Conservation (phyloP, 2,329 filamentous ascomycete species). For the Clonostachys rhizophaga region DNA sequence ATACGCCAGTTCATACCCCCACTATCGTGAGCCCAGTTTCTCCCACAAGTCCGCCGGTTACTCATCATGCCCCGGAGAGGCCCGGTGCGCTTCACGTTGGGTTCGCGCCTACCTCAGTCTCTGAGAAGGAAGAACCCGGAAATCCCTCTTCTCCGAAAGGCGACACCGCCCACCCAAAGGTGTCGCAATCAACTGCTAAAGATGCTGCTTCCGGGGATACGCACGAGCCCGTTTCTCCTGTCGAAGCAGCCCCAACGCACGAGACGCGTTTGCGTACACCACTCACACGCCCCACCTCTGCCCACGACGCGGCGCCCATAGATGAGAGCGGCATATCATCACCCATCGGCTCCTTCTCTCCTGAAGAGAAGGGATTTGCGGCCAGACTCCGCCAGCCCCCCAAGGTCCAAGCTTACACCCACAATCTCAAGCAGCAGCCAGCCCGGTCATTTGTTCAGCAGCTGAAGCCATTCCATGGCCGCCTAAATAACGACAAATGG, state of each 20-base stretch:
- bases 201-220: no score
- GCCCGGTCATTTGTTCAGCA: conserved; percentile 69
- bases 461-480: conserved; percentile 72
- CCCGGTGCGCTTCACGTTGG: conserved; percentile 22
- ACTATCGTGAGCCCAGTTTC: not conserved
- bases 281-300: not conserved
- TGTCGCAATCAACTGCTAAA: no score
- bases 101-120: conserved; percentile 13
- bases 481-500: conserved; percentile 76
- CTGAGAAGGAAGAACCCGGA: not conserved
- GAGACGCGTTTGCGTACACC: not conserved
- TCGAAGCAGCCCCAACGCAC: not conserved
- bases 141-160: not conserved
- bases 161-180: not conserved
- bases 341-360: conserved; percentile 13
- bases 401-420: conserved; percentile 57
- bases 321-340: conserved; percentile 1
- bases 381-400: conserved; percentile 24
- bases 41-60: conserved; percentile 3
- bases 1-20: not conserved
- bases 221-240: no score
- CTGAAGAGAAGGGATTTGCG: conserved; percentile 30
- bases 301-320: conserved; percentile 6
- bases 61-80: conserved; percentile 9
- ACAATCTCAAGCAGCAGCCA: conserved; percentile 61